Conservation (phyloP, 169 alveolate species). For the Cryptosporidium sp. region DNA sequence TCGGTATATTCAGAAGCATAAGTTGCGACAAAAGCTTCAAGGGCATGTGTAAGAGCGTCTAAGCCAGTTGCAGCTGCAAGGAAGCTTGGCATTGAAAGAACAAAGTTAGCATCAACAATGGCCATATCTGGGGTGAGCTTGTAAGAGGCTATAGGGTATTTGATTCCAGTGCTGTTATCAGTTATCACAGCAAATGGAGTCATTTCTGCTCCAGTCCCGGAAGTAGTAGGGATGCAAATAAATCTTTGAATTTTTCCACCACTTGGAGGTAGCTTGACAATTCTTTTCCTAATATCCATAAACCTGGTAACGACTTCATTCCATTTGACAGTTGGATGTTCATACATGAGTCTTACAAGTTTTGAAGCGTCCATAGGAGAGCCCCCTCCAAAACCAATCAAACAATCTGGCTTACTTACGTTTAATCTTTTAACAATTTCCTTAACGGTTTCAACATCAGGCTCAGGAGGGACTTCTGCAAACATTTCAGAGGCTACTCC, state of each 20-base stretch:
- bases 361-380: constrained; percentile 77
- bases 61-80: constrained; percentile 75
- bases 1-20: constrained; percentile 75
- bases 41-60: constrained; percentile 76
- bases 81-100: constrained; percentile 74
- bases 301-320: constrained; percentile 68
- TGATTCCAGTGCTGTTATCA: constrained; percentile 67
- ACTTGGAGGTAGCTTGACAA: constrained; percentile 44
- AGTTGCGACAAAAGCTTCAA: constrained; percentile 73
- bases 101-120: constrained; percentile 75
- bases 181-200: constrained; percentile 77
- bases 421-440: constrained; percentile 52
- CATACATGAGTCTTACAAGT: constrained; percentile 74
- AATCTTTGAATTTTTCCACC: constrained; percentile 71
- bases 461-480: constrained; percentile 76
- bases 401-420: constrained; percentile 66
- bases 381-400: constrained; percentile 77
- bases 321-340: constrained; percentile 73
- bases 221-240: constrained; percentile 75
- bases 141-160: constrained; percentile 74
- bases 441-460: constrained; percentile 66
- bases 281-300: constrained; percentile 76
- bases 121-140: constrained; percentile 76
- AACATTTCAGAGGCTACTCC: constrained; percentile 49
- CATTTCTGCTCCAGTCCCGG: constrained; percentile 78